Conservation (phyloP, 495 filamentous ascomycete species). For the Physcia stellaris region DNA sequence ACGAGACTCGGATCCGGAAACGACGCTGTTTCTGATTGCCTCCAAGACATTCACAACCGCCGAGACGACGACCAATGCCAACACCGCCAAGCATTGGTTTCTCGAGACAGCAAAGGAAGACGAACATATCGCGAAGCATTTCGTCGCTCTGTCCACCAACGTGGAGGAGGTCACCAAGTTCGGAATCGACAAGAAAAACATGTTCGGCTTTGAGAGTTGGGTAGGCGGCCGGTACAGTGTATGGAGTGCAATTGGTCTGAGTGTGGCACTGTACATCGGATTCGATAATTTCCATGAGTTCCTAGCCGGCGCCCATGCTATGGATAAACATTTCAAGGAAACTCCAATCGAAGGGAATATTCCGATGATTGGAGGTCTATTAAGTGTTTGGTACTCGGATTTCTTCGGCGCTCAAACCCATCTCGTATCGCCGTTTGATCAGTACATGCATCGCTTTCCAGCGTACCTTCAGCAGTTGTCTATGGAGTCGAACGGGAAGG, state of each 20-base stretch:
- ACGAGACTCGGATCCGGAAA: constrained; percentile 79
- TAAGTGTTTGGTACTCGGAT: constrained; percentile 97
- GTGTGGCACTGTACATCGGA: constrained; percentile 85
- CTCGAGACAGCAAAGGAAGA: constrained; percentile 69
- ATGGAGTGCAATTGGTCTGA: constrained; percentile 96
- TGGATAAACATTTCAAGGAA: constrained; percentile 95
- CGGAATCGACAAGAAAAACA: constrained; percentile 93
- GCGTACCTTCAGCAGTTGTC: constrained; percentile 97
- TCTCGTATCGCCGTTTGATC: constrained; percentile 94
- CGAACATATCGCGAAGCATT: constrained; percentile 83
- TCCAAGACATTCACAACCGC: constrained; percentile 99
- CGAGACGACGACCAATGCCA: constrained; percentile 93
- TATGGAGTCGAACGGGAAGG: constrained; percentile 99
- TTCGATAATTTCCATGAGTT: constrained; percentile 97
- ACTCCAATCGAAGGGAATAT: constrained; percentile 91
- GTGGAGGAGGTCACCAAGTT: constrained; percentile 92
- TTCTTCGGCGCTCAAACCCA: constrained; percentile 98
- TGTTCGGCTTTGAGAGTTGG: constrained; percentile 98
- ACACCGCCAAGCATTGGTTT: constrained; percentile 95
- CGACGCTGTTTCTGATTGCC: constrained; percentile 91
- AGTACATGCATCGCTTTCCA: constrained; percentile 97
- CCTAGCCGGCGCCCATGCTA: constrained; percentile 85
- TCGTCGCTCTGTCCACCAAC: constrained; percentile 96
- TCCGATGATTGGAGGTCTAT: constrained; percentile 75
- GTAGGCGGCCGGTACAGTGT: constrained; percentile 96